Evolutionary conservation across 2,329 filamentous ascomycete genomes (phyloP).

Genomic region (Sporothrix euskadiensis): DNA sequence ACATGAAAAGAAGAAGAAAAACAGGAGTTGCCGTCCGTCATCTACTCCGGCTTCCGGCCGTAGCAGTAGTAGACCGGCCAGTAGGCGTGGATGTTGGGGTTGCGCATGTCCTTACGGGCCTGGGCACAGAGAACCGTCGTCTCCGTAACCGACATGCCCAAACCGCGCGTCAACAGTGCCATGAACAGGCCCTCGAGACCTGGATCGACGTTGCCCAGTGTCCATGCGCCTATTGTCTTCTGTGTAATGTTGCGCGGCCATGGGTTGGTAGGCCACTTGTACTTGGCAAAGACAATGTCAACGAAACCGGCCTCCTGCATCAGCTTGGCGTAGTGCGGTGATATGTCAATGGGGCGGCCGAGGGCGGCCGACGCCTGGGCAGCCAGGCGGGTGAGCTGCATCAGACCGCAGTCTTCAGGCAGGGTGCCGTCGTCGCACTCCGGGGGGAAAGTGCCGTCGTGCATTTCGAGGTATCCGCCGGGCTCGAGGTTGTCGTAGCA

Average conservation of each 20-base stretch:
- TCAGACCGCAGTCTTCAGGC: constrained; percentile 25
- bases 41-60: constrained; percentile 25
- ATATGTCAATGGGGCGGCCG: constrained; percentile 31
- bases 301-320: constrained; percentile 37
- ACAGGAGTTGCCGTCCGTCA: too few species aligned
- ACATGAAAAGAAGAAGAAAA: too few species aligned
- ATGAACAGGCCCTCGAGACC: constrained; percentile 39
- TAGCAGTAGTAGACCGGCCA: constrained; percentile 33
- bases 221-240: constrained; percentile 38
- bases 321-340: constrained; percentile 33
- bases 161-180: constrained; percentile 38
- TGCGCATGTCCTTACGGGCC: constrained; percentile 34
- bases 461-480: constrained; percentile 34
- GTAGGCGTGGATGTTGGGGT: constrained; percentile 36
- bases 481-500: constrained; percentile 34
- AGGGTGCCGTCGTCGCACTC: constrained; percentile 33
- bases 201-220: constrained; percentile 35
- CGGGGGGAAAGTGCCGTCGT: constrained; percentile 33
- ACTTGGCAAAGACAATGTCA: constrained; percentile 35
- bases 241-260: constrained; percentile 39
- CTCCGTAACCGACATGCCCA: constrained; percentile 37
- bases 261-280: constrained; percentile 37
- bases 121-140: constrained; percentile 32
- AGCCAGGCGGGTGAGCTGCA: constrained; percentile 20
- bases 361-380: constrained; percentile 29